Percentiles rank a stretch among this genome's conserved stretches.
Evolutionary conservation across 331 rosid species (phyloP).

Genomic region (Spiraea crenata): DNA sequence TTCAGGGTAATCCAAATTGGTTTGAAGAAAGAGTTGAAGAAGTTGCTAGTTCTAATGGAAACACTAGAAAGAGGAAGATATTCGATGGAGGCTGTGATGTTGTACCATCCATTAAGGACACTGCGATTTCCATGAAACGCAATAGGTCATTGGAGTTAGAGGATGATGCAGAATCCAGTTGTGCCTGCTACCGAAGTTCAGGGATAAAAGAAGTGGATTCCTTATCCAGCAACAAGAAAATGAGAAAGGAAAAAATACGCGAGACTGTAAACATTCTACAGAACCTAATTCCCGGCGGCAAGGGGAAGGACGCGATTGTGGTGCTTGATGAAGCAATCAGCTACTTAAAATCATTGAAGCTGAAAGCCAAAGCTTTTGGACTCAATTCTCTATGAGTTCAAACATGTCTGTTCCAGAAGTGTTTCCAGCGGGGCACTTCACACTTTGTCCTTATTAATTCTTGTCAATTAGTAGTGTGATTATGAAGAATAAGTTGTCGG

Average conservation of each 20-base stretch:
- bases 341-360: slow-evolving; percentile 67
- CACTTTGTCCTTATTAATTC: slow-evolving; percentile 8
- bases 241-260: slow-evolving; percentile 66
- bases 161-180: slow-evolving; percentile 70
- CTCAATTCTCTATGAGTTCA: slow-evolving; percentile 44
- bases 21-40: slow-evolving; percentile 33
- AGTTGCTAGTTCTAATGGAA: slow-evolving; percentile 66
- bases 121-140: slow-evolving; percentile 56
- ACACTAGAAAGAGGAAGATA: slow-evolving; percentile 63
- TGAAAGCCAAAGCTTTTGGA: slow-evolving; percentile 61
- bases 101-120: slow-evolving; percentile 43
- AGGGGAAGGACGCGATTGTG: slow-evolving; percentile 62
- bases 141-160: slow-evolving; percentile 31
- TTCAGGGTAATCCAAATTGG: slow-evolving; percentile 37
- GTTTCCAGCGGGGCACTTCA: slow-evolving; percentile 14
- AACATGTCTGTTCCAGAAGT: slow-evolving; percentile 5
- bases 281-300: slow-evolving; percentile 71
- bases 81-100: slow-evolving; percentile 30
- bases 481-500: slow-evolving; percentile 35
- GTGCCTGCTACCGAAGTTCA: slow-evolving; percentile 41
- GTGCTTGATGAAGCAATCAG: slow-evolving; percentile 84
- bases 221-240: slow-evolving; percentile 44
- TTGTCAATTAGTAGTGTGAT: slow-evolving; percentile 18
- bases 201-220: slow-evolving; percentile 40
- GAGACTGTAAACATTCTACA: slow-evolving; percentile 66